Conservation (phyloP, 495 filamentous ascomycete species). For the Penicillium desertorum region DNA sequence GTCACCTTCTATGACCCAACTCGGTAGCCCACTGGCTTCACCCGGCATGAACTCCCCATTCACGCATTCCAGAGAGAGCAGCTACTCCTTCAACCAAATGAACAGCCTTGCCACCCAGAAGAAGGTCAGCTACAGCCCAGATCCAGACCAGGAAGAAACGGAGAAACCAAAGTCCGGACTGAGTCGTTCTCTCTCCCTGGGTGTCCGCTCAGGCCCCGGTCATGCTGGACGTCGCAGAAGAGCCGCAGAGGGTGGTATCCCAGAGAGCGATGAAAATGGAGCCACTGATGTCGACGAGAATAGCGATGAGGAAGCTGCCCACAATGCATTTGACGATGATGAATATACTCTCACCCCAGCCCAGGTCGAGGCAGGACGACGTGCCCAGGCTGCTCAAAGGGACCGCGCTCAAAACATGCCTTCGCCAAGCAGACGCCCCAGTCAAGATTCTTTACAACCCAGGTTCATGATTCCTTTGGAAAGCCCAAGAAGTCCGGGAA, state of each 20-base stretch:
- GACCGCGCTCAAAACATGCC: conserved; percentile 5
- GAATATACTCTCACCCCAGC: conserved; percentile 46
- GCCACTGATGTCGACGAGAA: conserved; percentile 37
- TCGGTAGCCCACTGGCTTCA: conserved; percentile 43
- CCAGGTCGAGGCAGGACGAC: conserved; percentile 40
- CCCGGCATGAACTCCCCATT: conserved; percentile 36
- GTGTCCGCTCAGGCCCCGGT: conserved; percentile 47
- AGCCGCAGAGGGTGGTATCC: background rate
- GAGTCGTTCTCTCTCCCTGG: conserved; percentile 44
- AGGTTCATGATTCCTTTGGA: conserved; percentile 10
- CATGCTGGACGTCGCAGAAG: conserved; percentile 34
- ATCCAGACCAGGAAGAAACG: conserved; percentile 35
- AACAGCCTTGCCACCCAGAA: conserved; percentile 46
- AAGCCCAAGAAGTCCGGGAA: conserved; percentile 24
- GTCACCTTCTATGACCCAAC: conserved; percentile 24
- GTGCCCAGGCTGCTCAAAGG: conserved; percentile 28
- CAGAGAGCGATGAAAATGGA: conserved; percentile 25
- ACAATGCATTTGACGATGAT: conserved; percentile 44
- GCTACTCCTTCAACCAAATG: conserved; percentile 43
- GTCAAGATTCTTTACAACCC: conserved; percentile 33
- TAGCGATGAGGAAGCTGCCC: conserved; percentile 43
- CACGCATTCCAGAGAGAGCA: conserved; percentile 25
- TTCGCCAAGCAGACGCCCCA: conserved; percentile 23
- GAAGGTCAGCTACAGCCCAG: conserved; percentile 46
- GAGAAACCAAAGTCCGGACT: conserved; percentile 41